Conservation (phyloP, 164 flowering plant species). For the Stephania yunnanensis region DNA sequence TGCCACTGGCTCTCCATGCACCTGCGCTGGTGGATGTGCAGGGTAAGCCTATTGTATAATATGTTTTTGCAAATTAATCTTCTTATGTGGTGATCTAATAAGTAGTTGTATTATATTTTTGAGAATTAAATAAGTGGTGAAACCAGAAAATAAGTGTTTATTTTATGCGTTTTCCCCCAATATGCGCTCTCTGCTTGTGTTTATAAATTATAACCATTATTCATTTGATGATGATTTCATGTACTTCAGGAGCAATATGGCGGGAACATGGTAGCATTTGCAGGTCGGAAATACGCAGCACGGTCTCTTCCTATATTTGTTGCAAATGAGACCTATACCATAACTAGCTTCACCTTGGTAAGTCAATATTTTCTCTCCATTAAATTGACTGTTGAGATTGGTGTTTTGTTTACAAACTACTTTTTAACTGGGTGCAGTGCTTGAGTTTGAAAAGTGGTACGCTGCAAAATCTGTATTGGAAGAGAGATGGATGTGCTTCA, state of each 20-base stretch:
- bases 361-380: conserved; percentile 13
- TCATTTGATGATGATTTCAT: not conserved
- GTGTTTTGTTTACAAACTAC: not conserved
- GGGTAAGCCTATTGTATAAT: no score
- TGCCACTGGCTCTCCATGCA: no score
- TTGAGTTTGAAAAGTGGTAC: conserved; percentile 85
- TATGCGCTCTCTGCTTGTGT: not conserved
- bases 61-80: no score
- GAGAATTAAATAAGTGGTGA: no score
- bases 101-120: no score
- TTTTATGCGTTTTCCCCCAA: not conserved
- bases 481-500: conserved; percentile 78
- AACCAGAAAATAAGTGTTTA: no score
- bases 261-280: conserved; percentile 98
- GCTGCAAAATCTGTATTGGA: conserved; percentile 87
- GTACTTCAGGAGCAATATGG: conserved; percentile 47
- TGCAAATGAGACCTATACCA: conserved; percentile 59
- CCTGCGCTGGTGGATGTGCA: no score
- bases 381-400: not conserved
- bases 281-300: conserved; percentile 95
- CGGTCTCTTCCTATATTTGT: conserved; percentile 75
- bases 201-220: no score
- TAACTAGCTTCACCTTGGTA: conserved; percentile 95
- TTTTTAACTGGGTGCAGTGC: conserved; percentile 33
- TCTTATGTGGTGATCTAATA: no score